Evolutionary conservation across 73 alveolate species (phyloP).

Genomic region (Paramecium biaurelia): DNA sequence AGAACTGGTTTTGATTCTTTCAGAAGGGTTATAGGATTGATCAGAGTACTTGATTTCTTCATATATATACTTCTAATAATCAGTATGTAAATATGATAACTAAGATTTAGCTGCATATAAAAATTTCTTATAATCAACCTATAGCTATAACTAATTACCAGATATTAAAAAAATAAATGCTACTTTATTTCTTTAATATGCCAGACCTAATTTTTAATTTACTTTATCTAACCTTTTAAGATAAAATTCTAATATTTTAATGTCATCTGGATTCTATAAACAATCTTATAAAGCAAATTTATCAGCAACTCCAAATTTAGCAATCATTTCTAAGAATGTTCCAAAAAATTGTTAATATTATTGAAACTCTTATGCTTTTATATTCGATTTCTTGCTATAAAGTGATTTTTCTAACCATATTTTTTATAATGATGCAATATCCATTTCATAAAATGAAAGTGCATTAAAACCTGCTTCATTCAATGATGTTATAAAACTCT

Average conservation of each 20-base stretch:
- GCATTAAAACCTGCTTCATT: slow-evolving; percentile 45
- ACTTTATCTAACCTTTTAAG: slow-evolving; percentile 2
- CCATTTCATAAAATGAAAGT: not conserved
- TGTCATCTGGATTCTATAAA: not conserved
- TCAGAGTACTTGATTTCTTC: not conserved
- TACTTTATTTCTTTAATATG: not conserved
- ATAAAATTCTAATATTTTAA: not conserved
- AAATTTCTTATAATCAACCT: not conserved
- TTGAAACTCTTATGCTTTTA: not conserved
- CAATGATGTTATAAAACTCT: not conserved
- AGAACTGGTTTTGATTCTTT: not conserved
- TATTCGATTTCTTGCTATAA: not conserved
- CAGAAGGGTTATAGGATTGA: not conserved
- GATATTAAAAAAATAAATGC: slow-evolving; percentile 7
- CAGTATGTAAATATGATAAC: not conserved
- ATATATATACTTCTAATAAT: not conserved
- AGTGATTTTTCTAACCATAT: slow-evolving; percentile 10
- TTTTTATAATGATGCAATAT: not conserved
- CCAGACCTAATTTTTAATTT: not conserved
- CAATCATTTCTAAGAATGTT: not conserved
- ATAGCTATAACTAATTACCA: not conserved
- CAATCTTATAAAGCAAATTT: not conserved
- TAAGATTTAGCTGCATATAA: not conserved
- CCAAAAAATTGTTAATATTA: not conserved
- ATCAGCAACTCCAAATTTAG: not conserved